These are phyloP conservation scores for Plasmodium ovale DNA, from an alignment of 169 alveolate genomes.

Conservation along the genomic window DNA sequence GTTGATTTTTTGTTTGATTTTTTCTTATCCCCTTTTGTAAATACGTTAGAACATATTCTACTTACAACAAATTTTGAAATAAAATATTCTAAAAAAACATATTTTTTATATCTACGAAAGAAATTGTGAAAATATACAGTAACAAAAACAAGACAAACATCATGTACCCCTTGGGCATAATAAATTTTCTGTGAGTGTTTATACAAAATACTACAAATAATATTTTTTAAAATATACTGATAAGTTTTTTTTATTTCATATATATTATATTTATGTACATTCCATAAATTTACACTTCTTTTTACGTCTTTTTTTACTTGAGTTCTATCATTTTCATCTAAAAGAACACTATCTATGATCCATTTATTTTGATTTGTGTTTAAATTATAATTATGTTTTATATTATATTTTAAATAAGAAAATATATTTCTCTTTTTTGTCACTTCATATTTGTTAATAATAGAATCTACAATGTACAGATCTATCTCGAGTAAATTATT, in stretches of 20 bases:
- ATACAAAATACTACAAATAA: constrained; percentile 70
- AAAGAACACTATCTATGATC: constrained; percentile 63
- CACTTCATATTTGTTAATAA: constrained; percentile 21
- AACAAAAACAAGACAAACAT: constrained; percentile 74
- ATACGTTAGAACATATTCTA: constrained; percentile 44
- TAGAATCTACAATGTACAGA: constrained; percentile 63
- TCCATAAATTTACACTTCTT: constrained; percentile 74
- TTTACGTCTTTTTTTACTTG: constrained; percentile 73
- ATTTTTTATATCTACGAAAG: constrained; percentile 54
- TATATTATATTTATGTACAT: constrained; percentile 50
- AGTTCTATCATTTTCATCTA: constrained; percentile 57
- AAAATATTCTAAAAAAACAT: constrained; percentile 64
- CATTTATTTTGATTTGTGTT: constrained; percentile 47
- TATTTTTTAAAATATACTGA: constrained; percentile 72
- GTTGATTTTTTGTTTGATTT: not conserved
- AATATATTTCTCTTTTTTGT: constrained; percentile 3
- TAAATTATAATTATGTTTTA: constrained; percentile 54
- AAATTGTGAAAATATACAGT: constrained; percentile 60
- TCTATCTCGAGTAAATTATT: constrained; percentile 56
- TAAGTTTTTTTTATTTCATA: constrained; percentile 69
- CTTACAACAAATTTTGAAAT: constrained; percentile 45
- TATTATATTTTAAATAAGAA: constrained; percentile 50
- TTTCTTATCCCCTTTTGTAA: not conserved
- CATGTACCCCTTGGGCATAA: constrained; percentile 76
- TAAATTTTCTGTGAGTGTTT: constrained; percentile 66